Conservation (phyloP, 1,284 basidiomycete genomes). For the Naganishia albida region DNA sequence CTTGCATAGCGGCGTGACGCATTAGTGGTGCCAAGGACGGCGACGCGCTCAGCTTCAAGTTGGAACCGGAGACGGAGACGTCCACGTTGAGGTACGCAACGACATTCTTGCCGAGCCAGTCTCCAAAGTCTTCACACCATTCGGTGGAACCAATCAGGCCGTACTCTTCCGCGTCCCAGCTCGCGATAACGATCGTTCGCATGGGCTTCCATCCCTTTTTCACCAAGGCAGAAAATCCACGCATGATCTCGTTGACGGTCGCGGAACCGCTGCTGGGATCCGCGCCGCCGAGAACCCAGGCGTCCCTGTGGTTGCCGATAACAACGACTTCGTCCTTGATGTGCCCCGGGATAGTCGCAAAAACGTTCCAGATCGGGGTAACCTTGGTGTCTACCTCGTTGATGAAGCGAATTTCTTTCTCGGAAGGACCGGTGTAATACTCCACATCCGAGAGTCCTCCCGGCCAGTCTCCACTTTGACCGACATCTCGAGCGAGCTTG, state of each 20-base stretch:
- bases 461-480: slow-evolving; percentile 50
- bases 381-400: slow-evolving; percentile 71
- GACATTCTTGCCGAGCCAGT: slow-evolving; percentile 72
- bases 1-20: slow-evolving; percentile 64
- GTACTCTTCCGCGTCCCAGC: slow-evolving; percentile 91
- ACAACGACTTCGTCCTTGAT: slow-evolving; percentile 82
- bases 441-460: slow-evolving; percentile 56
- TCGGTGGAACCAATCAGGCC: slow-evolving; percentile 85
- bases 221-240: slow-evolving; percentile 74
- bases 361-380: slow-evolving; percentile 65
- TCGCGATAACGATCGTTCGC: slow-evolving; percentile 82
- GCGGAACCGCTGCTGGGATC: slow-evolving; percentile 91
- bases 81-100: slow-evolving; percentile 86
- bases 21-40: slow-evolving; percentile 74
- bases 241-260: slow-evolving; percentile 77
- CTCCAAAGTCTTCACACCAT: slow-evolving; percentile 83
- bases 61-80: slow-evolving; percentile 68
- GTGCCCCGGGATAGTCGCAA: slow-evolving; percentile 85
- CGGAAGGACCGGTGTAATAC: slow-evolving; percentile 59
- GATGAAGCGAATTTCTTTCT: slow-evolving; percentile 54
- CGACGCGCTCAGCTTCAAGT: slow-evolving; percentile 57
- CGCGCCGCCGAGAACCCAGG: slow-evolving; percentile 65
- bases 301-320: slow-evolving; percentile 84
- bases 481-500: slow-evolving; percentile 46
- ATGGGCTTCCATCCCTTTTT: slow-evolving; percentile 82